Evolutionary conservation across 306 rosid species (phyloP), one percentile per base, ranked within the genome.

Genomic region (Nissolia schottii): DNA sequence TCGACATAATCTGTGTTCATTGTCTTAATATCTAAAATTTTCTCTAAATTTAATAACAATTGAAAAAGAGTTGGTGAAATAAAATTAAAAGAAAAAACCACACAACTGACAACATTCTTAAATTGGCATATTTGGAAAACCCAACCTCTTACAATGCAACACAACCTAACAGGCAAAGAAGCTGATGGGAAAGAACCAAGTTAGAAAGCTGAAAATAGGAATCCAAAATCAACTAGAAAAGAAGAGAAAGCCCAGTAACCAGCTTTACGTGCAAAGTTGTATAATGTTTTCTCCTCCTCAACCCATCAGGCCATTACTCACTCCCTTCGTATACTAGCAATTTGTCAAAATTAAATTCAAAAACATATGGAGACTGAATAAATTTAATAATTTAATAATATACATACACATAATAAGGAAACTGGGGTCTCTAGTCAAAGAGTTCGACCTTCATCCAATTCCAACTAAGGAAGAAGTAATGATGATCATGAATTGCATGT

Each of bases 201-300:
- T 53, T 41, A 40, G 27, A 67, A 67, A 76, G 69, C 66, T 57
- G 53, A 43, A 76, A 59, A 66, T 55, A 57, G 58, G 57, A 66
- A 55, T 43, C 37, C 50, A 66, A 22, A 64, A 67, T 76, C 80
- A 67, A 67, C 80, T 7, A 70, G 20, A 70, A 71, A 20, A 24
- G 78, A 49, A 49, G 58, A 80, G 63, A 75, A 50, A 51, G 35
- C 68, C 31, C 45, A 32, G 51, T 29, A 31, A 28, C 10, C 75
- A 72, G 78, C 86, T 82, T 71, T 82, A 22, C 61, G 37, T 58
- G 73, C 81, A 80, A 77, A 74, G 73, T 60, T 74, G 76, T 24
- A 8, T 22, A 45, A 62, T 77, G 76, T 62, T 78, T 74, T 64
- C 65, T 77, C 38, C 65, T 77, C 38, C 53, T 76, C 77, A 31